phyloP scores from a whole-genome alignment of 2,329 filamentous ascomycete genomes.

The Emergomyces orientalis region DNA sequence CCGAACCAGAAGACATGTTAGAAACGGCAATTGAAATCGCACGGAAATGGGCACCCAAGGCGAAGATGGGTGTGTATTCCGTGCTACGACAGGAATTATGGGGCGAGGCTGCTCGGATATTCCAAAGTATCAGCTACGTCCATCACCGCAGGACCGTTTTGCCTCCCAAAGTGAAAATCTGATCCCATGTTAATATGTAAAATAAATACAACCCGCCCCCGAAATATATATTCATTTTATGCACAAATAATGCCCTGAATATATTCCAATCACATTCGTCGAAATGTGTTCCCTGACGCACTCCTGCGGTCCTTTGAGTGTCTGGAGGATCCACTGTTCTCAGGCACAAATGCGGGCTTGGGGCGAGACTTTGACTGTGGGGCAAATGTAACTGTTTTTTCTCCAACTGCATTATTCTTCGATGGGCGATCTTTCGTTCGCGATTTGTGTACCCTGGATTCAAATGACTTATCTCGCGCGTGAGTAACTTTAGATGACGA shows the following conservation, averaged over 20 bases:
- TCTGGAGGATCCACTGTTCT: conserved; percentile 20
- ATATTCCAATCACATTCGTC: conserved; percentile 32
- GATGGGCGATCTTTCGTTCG: conserved; percentile 28
- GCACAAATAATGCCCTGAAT: not conserved
- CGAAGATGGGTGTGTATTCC: conserved; percentile 10
- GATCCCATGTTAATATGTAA: not conserved
- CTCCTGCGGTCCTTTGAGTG: conserved; percentile 38
- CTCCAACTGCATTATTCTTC: conserved; percentile 34
- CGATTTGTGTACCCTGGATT: conserved; percentile 43
- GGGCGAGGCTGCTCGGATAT: conserved; percentile 9
- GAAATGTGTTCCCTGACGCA: conserved; percentile 42
- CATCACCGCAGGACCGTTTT: conserved; percentile 10
- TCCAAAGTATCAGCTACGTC: conserved; percentile 10
- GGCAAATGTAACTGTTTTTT: conserved; percentile 52
- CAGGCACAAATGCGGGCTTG: conserved; percentile 15
- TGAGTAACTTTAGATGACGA: conserved; percentile 39
- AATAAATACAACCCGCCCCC: not conserved
- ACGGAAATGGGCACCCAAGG: conserved; percentile 23
- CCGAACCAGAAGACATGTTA: conserved; percentile 35
- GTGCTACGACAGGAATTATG: conserved; percentile 10
- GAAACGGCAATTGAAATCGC: conserved; percentile 32
- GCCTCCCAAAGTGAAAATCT: conserved; percentile 10
- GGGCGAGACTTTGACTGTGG: conserved; percentile 38
- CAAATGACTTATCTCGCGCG: conserved; percentile 48
- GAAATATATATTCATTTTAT: not conserved